phyloP scores from a whole-genome alignment of 164 flowering plant genomes.

The Pachysandra terminalis region DNA sequence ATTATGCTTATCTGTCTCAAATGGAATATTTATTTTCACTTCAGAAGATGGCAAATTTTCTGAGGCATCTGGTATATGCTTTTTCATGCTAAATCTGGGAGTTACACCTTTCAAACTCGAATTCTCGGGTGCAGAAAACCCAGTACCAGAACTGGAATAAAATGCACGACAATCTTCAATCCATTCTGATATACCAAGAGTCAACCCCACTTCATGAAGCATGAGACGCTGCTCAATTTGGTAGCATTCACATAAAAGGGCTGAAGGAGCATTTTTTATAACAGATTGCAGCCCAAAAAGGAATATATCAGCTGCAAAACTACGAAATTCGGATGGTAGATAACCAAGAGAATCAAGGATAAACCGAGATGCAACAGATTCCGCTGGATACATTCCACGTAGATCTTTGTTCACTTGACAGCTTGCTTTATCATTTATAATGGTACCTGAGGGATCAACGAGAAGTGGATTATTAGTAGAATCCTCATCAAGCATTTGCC shows the following conservation, averaged over 20 bases:
- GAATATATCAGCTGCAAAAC: slow-evolving; percentile 71
- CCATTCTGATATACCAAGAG: slow-evolving; percentile 83
- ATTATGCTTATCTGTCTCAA: slow-evolving; percentile 11
- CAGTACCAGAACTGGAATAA: slow-evolving; percentile 25
- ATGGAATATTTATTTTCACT: slow-evolving; percentile 8
- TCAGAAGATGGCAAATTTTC: slow-evolving; percentile 14
- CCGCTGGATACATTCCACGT: slow-evolving; percentile 16
- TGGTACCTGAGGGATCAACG: background rate
- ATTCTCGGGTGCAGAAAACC: slow-evolving; percentile 12
- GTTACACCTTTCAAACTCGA: slow-evolving; percentile 16
- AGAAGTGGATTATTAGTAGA: slow-evolving; percentile 4
- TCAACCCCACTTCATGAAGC: slow-evolving; percentile 93
- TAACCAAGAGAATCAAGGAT: slow-evolving; percentile 69
- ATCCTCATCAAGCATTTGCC: slow-evolving; percentile 10
- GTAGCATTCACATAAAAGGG: slow-evolving; percentile 59
- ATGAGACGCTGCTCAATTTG: slow-evolving; percentile 52
- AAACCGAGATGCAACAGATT: slow-evolving; percentile 45
- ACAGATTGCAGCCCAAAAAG: slow-evolving; percentile 58
- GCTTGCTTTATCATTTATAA: slow-evolving; percentile 3
- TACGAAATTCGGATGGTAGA: slow-evolving; percentile 74
- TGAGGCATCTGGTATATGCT: slow-evolving; percentile 1
- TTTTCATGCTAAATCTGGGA: slow-evolving; percentile 11
- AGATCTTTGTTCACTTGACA: too few species aligned
- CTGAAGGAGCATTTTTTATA: slow-evolving; percentile 52
- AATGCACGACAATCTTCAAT: slow-evolving; percentile 56